A percentile compares a stretch with the other conserved stretches of the same genome.
phyloP scores from a whole-genome alignment of 129 eudicot genomes.

The Daucus carota region DNA sequence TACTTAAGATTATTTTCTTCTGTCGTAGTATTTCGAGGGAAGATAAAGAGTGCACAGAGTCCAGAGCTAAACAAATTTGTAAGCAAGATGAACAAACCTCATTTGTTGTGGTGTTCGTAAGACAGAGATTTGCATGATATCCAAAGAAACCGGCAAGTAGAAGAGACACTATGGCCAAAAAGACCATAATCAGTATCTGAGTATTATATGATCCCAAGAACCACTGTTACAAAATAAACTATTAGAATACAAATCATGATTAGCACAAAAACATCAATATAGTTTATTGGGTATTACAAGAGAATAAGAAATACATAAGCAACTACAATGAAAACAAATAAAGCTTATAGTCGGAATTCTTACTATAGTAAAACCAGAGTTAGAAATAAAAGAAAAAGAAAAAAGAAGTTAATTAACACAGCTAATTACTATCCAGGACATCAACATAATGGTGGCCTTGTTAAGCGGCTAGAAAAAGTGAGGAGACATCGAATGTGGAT shows the following conservation, averaged over 20 bases:
- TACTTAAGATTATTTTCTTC: neutral
- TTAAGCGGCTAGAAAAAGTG: neutral
- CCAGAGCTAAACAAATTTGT: neutral
- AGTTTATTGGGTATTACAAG: neutral
- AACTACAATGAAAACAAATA: neutral
- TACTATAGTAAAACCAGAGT: neutral
- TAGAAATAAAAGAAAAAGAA: too few species aligned
- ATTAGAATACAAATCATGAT: slow-evolving; percentile 11
- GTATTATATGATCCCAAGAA: slow-evolving; percentile 77
- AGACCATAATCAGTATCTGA: slow-evolving; percentile 81
- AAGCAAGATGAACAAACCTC: slow-evolving; percentile 44
- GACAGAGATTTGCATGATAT: slow-evolving; percentile 78
- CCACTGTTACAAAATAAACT: slow-evolving; percentile 56
- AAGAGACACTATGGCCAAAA: slow-evolving; percentile 74
- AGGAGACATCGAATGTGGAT: neutral
- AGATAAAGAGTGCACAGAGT: neutral
- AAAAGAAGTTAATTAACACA: neutral
- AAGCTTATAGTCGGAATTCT: neutral
- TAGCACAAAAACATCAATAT: neutral
- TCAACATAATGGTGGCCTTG: neutral
- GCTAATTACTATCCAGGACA: neutral
- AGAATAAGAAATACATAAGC: neutral
- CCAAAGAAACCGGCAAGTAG: slow-evolving; percentile 76
- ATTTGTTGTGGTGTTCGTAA: slow-evolving; percentile 89
- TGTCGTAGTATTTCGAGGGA: neutral